A percentile compares a stretch with the other conserved stretches of the same genome.
Evolutionary conservation across 208 protist genomes (phyloP).

Genomic region (Leishmania turanica): DNA sequence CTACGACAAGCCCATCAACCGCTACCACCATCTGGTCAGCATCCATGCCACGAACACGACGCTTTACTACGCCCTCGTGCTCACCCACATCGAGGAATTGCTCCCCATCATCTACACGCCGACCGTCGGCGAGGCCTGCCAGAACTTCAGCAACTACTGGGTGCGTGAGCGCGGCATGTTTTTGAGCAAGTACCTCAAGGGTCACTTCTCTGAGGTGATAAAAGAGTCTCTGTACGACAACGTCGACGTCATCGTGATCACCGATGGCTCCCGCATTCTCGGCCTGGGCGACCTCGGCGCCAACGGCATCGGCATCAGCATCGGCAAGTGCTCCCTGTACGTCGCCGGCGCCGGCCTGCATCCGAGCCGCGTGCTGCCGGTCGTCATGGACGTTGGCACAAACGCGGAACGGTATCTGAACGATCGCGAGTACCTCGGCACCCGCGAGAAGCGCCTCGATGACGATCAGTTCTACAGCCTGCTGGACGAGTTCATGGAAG

Average conservation of each 20-base stretch:
- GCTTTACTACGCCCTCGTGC: slow-evolving; percentile 78
- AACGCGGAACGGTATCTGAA: slow-evolving; percentile 77
- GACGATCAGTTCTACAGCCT: slow-evolving; percentile 89
- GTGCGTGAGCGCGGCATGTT: slow-evolving; percentile 87
- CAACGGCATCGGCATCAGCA: slow-evolving; percentile 96
- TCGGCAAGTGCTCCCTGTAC: slow-evolving; percentile 80
- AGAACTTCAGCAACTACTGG: slow-evolving; percentile 88
- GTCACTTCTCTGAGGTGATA: slow-evolving; percentile 74
- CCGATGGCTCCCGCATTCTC: slow-evolving; percentile 96
- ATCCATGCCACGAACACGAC: slow-evolving; percentile 63
- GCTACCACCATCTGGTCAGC: slow-evolving; percentile 72
- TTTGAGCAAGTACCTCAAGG: slow-evolving; percentile 80
- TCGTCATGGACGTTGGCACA: slow-evolving; percentile 93
- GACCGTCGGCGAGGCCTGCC: slow-evolving; percentile 93
- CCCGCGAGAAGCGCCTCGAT: slow-evolving; percentile 58
- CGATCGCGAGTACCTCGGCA: slow-evolving; percentile 73
- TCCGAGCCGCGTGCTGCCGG: slow-evolving; percentile 81
- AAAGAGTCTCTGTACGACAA: slow-evolving; percentile 56
- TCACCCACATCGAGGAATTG: slow-evolving; percentile 67
- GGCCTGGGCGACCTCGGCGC: slow-evolving; percentile 94
- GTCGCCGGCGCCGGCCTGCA: slow-evolving; percentile 80
- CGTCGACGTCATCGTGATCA: slow-evolving; percentile 95
- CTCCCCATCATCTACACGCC: slow-evolving; percentile 88
- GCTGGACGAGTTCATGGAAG: slow-evolving; percentile 92
- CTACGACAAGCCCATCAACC: slow-evolving; percentile 87